A percentile compares a stretch with the other conserved stretches of the same genome.
These are phyloP conservation scores for Ustilago sp. DNA, from an alignment of 1,284 basidiomycete genomes.

Conservation along the genomic window DNA sequence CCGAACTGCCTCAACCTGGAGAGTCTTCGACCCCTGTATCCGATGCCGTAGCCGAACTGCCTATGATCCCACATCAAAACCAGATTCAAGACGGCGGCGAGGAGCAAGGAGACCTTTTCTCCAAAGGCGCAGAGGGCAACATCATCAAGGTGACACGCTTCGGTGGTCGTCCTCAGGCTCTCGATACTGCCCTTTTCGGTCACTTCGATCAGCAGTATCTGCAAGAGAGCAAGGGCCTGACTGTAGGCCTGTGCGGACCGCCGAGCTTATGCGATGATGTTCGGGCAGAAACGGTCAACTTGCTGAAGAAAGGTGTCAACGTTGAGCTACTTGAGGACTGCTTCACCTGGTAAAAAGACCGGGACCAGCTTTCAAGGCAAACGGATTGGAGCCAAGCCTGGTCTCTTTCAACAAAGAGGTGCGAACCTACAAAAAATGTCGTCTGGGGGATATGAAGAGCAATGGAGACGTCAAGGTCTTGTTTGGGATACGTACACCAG, in stretches of 20 bases:
- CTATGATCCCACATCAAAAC: slow-evolving; percentile 1
- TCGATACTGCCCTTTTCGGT: slow-evolving; percentile 17
- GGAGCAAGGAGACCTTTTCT: not conserved
- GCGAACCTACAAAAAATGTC: not conserved
- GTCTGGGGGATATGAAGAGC: not conserved
- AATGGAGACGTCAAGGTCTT: not conserved
- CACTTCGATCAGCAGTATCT: slow-evolving; percentile 16
- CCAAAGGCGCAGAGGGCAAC: slow-evolving; percentile 4
- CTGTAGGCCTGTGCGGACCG: slow-evolving; percentile 30
- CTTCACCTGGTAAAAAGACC: slow-evolving; percentile 31
- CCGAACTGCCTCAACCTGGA: not conserved
- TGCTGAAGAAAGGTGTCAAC: slow-evolving; percentile 29
- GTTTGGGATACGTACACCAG: not conserved
- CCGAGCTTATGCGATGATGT: slow-evolving; percentile 41
- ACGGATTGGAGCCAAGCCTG: not conserved
- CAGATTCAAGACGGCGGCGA: not conserved
- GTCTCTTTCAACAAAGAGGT: not conserved
- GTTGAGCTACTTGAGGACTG: slow-evolving; percentile 36
- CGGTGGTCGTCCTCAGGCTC: slow-evolving; percentile 13
- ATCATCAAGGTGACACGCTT: slow-evolving; percentile 3
- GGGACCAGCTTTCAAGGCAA: not conserved
- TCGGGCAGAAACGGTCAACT: slow-evolving; percentile 21
- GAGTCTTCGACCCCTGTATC: slow-evolving; percentile 8
- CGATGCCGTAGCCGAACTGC: slow-evolving; percentile 3
- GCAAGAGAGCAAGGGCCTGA: slow-evolving; percentile 14